Base-by-base conservation (phyloP, 2,329 filamentous ascomycete species). In the Juglanconis oblonga region DNA sequence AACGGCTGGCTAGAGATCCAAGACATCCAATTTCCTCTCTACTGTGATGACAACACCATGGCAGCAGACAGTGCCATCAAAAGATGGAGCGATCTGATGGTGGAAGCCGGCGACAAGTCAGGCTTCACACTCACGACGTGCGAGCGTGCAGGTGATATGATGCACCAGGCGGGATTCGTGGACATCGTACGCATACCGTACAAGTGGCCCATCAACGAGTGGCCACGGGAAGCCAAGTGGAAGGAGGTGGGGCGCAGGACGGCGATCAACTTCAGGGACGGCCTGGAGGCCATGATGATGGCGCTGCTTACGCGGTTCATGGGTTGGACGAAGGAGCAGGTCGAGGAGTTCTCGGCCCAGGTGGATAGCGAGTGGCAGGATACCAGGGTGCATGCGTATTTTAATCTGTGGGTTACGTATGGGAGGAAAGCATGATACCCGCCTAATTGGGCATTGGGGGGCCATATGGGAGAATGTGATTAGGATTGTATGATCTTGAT, bases 1-100 rank as follows among this genome's bases (percentile, higher is more conserved):
- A 64, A 54, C 32, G 68, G 69, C 52, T 69, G 65, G 64, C 33
- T 70, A 35, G 69, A 70, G 57, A 53, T 67, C 5, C 67, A 69
- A 48, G 69, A 70, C 57, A 70, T 73, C 47, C 67, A 71, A 50
- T 72, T 72, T 49, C 70, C 70, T 1, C 61, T 72, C 14, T 61
- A 58, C 32, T 73, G 68, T 42, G 69, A 71, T 40, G 72, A 73
- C 52, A 64, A 58, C 29, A 67, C 69, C 3, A 64, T 73, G 31
- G 64, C 65, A 1, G 33, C 57, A 3, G 61, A 68, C 55, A 63
- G 67, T 38, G 61, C 65, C 2, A 61, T 73, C 8, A 61, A 63
- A 47, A 64, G 55, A 17, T 74, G 71, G 71, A 67, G 52, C 42
- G 64, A 69, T 36, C 58, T 69, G 38, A 70, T 73, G 68, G 64